phyloP scores from a whole-genome alignment of 176 grass and related monocot species.

The Cenchrus americanus region DNA sequence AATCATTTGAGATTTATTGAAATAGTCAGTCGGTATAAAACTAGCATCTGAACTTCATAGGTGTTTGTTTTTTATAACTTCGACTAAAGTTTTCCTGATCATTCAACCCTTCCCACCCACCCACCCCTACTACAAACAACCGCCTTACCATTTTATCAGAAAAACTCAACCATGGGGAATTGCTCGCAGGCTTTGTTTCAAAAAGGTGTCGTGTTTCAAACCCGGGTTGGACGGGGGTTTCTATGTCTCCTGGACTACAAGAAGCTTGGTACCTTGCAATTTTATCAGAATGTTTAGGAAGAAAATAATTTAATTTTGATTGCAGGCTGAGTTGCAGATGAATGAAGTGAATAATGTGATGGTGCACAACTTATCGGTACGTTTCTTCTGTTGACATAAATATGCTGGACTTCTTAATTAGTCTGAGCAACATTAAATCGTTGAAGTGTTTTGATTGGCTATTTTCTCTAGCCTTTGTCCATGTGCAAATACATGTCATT shows the following conservation, averaged over 20 bases:
- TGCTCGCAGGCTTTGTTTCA: not conserved
- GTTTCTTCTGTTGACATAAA: slow-evolving; percentile 26
- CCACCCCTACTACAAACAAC: not conserved
- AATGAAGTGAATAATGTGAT: slow-evolving; percentile 98
- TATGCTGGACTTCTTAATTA: slow-evolving; percentile 22
- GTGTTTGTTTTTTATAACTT: slow-evolving; percentile 3
- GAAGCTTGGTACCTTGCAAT: not conserved
- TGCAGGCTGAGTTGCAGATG: slow-evolving; percentile 99
- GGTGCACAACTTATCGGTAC: slow-evolving; percentile 98
- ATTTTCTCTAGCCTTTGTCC: slow-evolving; percentile 25
- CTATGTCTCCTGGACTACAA: not conserved
- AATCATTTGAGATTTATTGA: not conserved
- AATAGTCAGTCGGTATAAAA: not conserved
- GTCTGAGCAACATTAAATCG: not conserved
- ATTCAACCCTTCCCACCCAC: too few species aligned
- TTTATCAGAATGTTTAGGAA: slow-evolving; percentile 28
- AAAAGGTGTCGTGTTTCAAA: not conserved
- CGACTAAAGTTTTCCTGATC: not conserved
- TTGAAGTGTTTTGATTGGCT: slow-evolving; percentile 33
- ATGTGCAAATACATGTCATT: slow-evolving; percentile 16
- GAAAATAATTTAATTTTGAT: slow-evolving; percentile 41
- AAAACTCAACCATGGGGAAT: not conserved
- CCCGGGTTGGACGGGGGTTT: too few species aligned
- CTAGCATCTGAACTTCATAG: slow-evolving; percentile 11
- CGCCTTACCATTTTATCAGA: slow-evolving; percentile 23